phyloP scores from a whole-genome alignment of 1,284 basidiomycete genomes.

The Cystobasidiaceae sp. region DNA sequence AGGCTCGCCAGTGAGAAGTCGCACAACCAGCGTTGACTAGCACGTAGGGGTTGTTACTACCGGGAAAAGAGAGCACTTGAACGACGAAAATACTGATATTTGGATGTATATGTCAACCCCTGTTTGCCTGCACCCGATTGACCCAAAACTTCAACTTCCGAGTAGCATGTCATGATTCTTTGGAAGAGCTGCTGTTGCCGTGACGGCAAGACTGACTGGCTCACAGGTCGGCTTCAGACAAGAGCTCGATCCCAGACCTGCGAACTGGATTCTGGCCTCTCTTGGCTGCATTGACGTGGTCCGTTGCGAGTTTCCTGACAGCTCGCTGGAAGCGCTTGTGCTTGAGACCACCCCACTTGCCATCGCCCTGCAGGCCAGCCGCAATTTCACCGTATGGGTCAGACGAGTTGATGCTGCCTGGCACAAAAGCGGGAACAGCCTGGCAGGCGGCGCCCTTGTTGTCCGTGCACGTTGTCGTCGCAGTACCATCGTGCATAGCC shows the following conservation, averaged over 20 bases:
- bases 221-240: not conserved
- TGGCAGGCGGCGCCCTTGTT: conserved; percentile 2
- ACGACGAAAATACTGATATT: too few species aligned
- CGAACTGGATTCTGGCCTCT: conserved; percentile 5
- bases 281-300: conserved; percentile 2
- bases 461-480: conserved; percentile 6
- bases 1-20: too few species aligned
- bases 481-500: conserved; percentile 5
- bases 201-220: too few species aligned
- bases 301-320: not conserved
- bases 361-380: conserved; percentile 5
- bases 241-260: conserved; percentile 2
- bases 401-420: conserved; percentile 8
- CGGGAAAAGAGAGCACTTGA: too few species aligned
- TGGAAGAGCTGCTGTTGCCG: too few species aligned
- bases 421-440: not conserved
- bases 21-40: too few species aligned
- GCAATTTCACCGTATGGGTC: conserved; percentile 20
- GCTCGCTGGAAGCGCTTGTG: conserved; percentile 12
- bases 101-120: too few species aligned
- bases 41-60: too few species aligned
- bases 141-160: too few species aligned
- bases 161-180: too few species aligned
- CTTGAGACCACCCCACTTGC: conserved; percentile 20
- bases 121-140: too few species aligned